Base-by-base conservation (phyloP, 305 asterid genomes). In the Rubia tinctorum region DNA sequence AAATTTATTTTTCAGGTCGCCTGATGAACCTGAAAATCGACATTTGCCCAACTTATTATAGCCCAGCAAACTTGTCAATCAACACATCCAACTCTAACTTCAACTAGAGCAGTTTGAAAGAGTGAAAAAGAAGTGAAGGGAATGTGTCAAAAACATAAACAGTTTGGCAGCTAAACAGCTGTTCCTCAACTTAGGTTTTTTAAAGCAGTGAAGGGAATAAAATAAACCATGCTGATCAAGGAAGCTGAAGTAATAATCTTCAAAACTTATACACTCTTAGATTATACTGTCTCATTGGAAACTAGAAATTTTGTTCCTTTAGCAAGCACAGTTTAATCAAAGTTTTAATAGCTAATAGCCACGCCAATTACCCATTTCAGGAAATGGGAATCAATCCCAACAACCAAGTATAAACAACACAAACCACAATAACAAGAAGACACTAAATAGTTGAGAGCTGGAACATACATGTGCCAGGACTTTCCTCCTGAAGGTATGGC, bases 401-500 rank as follows among this genome's bases (percentile, higher is more conserved):
- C 22, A 34, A 5, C 51, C 43, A 66, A 40, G 55, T n/a, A 30
- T 14, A 66, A 9, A 42, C 45, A 8, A 37, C 0, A 17, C 43
- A 7, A 15, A 18, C 22, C 14, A 64, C 37, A 30, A 13, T 59
- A 44, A 56, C 39, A 39, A 15, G 15, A 4, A 58, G 45, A 58
- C 27, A 67, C 61, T 5, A 44, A n/a, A 75, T 5, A 59, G 23
- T 27, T 13, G 30, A 45, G 56, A 15, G 13, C 51, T 5, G 58
- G 25, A 47, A 23, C 75, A 39, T 76, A 76, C 79, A 22, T 49
- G 75, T 47, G 58, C 47, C 47, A 14, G 43, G 63, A 39, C 40
- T 53, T 30, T 43, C 72, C 64, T 66, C 78, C 71, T 51, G 40
- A 58, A 75, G 18, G 67, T 61, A 66, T 68, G 69, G 79, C 72